Percentiles rank a stretch among this genome's conserved stretches.
Evolutionary conservation across 495 filamentous ascomycete species (phyloP).

Genomic region (Cenococcum geophilum): DNA sequence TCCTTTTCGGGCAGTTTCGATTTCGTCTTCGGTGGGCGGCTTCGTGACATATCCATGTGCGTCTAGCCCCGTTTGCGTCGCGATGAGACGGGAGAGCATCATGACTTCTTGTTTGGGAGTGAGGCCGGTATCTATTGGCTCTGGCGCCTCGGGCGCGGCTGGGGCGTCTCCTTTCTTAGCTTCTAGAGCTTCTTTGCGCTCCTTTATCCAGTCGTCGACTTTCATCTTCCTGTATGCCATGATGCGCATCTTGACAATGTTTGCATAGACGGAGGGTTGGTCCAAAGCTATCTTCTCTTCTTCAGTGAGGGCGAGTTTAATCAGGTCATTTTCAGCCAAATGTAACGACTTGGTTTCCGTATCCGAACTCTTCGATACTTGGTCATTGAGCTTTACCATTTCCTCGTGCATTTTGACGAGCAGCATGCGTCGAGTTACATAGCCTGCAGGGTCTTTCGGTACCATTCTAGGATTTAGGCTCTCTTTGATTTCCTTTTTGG

Average conservation of each 20-base stretch:
- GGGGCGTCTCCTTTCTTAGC: slow-evolving; percentile 36
- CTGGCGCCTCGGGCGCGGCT: slow-evolving; percentile 26
- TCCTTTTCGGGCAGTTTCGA: slow-evolving; percentile 57
- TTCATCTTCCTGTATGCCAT: slow-evolving; percentile 66
- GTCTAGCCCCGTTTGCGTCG: slow-evolving; percentile 53
- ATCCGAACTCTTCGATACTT: slow-evolving; percentile 47
- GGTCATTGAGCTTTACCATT: slow-evolving; percentile 62
- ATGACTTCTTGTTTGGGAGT: slow-evolving; percentile 59
- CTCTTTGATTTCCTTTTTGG: slow-evolving; percentile 31
- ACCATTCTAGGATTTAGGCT: slow-evolving; percentile 77
- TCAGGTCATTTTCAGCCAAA: slow-evolving; percentile 62
- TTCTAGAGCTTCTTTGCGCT: slow-evolving; percentile 40
- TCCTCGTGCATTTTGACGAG: slow-evolving; percentile 69
- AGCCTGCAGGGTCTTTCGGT: slow-evolving; percentile 60
- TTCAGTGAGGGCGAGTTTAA: slow-evolving; percentile 72
- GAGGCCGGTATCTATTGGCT: slow-evolving; percentile 59
- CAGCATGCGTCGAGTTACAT: slow-evolving; percentile 59
- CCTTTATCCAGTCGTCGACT: slow-evolving; percentile 57
- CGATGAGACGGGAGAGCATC: slow-evolving; percentile 53
- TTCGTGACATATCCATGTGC: slow-evolving; percentile 68
- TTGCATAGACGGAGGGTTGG: slow-evolving; percentile 64
- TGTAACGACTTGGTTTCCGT: slow-evolving; percentile 52
- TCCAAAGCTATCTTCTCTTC: slow-evolving; percentile 71
- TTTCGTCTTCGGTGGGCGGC: slow-evolving; percentile 54
- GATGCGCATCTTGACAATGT: slow-evolving; percentile 74